Evolutionary conservation across 805 yeast species (phyloP), one percentile per base, ranked within the genome.

Genomic region (Priceomyces melissophilus): DNA sequence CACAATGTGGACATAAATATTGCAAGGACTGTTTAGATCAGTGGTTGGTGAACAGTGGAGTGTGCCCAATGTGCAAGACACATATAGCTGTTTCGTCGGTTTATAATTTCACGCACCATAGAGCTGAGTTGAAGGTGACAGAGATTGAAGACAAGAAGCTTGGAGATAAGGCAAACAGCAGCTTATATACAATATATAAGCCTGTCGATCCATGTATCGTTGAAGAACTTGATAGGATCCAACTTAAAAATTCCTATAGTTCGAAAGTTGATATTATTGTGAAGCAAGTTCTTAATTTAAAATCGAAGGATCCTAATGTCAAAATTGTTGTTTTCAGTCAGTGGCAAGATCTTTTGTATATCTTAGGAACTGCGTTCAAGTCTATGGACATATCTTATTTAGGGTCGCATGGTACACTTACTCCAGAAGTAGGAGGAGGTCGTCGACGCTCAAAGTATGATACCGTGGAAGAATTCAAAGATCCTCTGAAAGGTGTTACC

Each of bases 321-420:
- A 97, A 93, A 60, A 82, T 91, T 32, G 82, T 93, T 10, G 64
- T 93, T 0, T 93, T 87, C 56, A 88, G 97, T 13, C 98, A 90
- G 58, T 91, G 95, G 90, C 73, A 80, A 16, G 87, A 80, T 28
- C 76, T 90, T 60, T 61, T 93, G 31, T 73, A 71, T 30, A 71
- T 87, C 14, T 58, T 93, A 23, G 81, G 83, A 0, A 67, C 73
- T 20, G 90, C 96, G 0, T 67, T 91, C 44, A 69, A 65, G 14
- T 70, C 73, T 32, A 81, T 84, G 46, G 73, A 73, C 4, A 74
- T 90, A 15, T 55, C 67, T 6, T 78, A 69, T 48, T 67, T 86
- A 2, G 82, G 86, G 1, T 76, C 84, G 2, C 63, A 65, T 52
- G 74, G 72, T 1, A 58, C 69, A 2, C 45, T 61, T 10, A 54